These are phyloP conservation scores for Sarcocystis neurona DNA, from an alignment of 169 alveolate species.

Conservation along the genomic window DNA sequence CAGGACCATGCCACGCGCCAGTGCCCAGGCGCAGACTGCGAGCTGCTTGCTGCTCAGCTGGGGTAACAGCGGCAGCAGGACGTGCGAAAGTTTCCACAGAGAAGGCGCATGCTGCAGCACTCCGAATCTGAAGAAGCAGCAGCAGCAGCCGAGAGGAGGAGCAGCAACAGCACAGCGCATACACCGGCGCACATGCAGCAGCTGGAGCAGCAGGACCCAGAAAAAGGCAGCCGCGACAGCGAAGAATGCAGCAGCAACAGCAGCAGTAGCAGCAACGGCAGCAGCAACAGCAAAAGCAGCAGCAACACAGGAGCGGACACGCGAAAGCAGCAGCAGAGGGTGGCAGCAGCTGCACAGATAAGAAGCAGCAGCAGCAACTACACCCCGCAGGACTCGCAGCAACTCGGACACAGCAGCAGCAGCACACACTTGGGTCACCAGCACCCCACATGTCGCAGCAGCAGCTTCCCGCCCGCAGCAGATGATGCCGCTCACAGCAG, in stretches of 20 bases:
- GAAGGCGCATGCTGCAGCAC: slow-evolving; percentile 52
- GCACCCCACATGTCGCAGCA: neutral
- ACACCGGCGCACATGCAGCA: neutral
- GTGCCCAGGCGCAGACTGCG: slow-evolving; percentile 55
- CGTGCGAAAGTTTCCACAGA: slow-evolving; percentile 46
- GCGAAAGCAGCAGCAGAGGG: neutral
- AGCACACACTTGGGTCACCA: too few species aligned
- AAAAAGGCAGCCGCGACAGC: neutral
- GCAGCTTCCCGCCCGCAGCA: slow-evolving; percentile 31
- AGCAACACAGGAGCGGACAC: neutral
- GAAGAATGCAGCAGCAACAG: neutral
- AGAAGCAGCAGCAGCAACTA: too few species aligned
- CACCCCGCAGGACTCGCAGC: too few species aligned
- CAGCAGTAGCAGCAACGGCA: neutral
- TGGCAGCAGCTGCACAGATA: too few species aligned
- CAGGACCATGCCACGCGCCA: slow-evolving; percentile 34
- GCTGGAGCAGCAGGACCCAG: neutral
- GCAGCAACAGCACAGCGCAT: neutral
- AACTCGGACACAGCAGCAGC: too few species aligned
- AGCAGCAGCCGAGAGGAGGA: neutral
- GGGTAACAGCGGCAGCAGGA: slow-evolving; percentile 44
- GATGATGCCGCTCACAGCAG: slow-evolving; percentile 35
- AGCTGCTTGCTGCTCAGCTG: slow-evolving; percentile 36
- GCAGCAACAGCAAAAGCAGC: neutral
- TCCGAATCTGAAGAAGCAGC: slow-evolving; percentile 27